Base-by-base conservation (phyloP, 139 green algal genomes). In the Pycnococcus provasolii region DNA sequence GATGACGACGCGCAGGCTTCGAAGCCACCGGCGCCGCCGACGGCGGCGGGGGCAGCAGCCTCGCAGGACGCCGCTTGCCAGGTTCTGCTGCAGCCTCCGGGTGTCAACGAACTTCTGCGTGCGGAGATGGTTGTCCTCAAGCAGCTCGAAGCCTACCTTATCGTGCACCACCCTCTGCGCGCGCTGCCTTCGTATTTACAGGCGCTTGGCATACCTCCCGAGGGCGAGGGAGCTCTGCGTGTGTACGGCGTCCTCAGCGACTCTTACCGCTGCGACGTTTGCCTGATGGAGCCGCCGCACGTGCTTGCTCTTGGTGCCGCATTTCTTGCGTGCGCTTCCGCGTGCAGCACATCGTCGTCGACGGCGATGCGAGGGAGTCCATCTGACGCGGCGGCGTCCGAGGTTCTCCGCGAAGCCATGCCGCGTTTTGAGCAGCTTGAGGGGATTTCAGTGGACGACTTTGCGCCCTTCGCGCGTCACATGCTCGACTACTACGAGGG, bases 71-170 rank as follows among this genome's bases (percentile, higher is more conserved):
- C 57, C 8, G 15, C 9, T 42, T 39, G 57, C 26, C 9, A 11
- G 57, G 13, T 62, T 9, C 26, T 42, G 59, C 8, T 9, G n/a
- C 61, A 71, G 59, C 60, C 53, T 2, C 76, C 64, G 2, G 82
- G 87, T 40, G 66, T 82, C 43, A 85, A 79, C 42, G 67, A 87
- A 53, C 45, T 90, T 40, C 64, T 90, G 0, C 80, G 87, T 50
- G 71, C 81, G 64, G 84, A 90, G 54, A 84, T 86, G 82, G 52
- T 37, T 0, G 7, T 88, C 48, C 72, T 91, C 55, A 80, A 92
- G 62, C 70, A 74, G 46, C 71, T 92, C 26, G 82, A 87, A 60
- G 85, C 78, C 73, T 67, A 84, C 53, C 80, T 92, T 2, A 67
- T 90, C 8, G 74, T 90, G 42, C 86, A 79, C 75, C 81, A 72